Percentiles rank a stretch among this genome's conserved stretches.
These are phyloP conservation scores for Ustilago loliicola DNA, from an alignment of 1,284 basidiomycete species.

Conservation along the genomic window DNA sequence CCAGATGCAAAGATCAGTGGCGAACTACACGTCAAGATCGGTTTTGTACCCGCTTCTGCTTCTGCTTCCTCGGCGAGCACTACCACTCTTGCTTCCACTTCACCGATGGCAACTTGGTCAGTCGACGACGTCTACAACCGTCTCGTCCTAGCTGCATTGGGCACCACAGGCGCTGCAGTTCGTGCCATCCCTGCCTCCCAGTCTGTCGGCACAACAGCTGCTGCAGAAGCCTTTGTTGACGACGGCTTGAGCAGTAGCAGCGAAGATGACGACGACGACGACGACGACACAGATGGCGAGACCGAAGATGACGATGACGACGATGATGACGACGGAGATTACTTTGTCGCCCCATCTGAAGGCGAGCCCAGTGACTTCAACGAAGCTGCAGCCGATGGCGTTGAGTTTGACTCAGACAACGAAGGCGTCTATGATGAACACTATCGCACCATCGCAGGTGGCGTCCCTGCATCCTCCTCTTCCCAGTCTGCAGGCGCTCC, in stretches of 20 bases:
- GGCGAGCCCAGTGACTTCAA: conserved; percentile 37
- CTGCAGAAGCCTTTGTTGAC: conserved; percentile 59
- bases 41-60: conserved; percentile 42
- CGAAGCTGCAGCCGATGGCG: conserved; percentile 12
- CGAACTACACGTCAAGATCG: conserved; percentile 59
- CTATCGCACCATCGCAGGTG: conserved; percentile 44
- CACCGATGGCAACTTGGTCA: conserved; percentile 28
- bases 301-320: conserved; percentile 37
- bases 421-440: conserved; percentile 46
- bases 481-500: background rate
- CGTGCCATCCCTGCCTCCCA: conserved; percentile 61
- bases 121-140: conserved; percentile 51
- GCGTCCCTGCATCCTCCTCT: conserved; percentile 3
- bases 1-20: conserved; percentile 51
- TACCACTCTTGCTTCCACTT: conserved; percentile 6
- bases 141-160: conserved; percentile 44
- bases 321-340: conserved; percentile 30
- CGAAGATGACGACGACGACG: conserved; percentile 48
- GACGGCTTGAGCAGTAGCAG: conserved; percentile 55
- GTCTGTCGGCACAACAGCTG: conserved; percentile 57
- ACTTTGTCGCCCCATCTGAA: conserved; percentile 25
- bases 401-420: conserved; percentile 36
- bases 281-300: conserved; percentile 16
- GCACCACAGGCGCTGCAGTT: conserved; percentile 42
- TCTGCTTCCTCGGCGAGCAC: conserved; percentile 10